Percentiles rank a stretch among this genome's conserved stretches.
Conservation (phyloP, 1,284 basidiomycete genomes). For the Cutaneotrichosporon sp. region DNA sequence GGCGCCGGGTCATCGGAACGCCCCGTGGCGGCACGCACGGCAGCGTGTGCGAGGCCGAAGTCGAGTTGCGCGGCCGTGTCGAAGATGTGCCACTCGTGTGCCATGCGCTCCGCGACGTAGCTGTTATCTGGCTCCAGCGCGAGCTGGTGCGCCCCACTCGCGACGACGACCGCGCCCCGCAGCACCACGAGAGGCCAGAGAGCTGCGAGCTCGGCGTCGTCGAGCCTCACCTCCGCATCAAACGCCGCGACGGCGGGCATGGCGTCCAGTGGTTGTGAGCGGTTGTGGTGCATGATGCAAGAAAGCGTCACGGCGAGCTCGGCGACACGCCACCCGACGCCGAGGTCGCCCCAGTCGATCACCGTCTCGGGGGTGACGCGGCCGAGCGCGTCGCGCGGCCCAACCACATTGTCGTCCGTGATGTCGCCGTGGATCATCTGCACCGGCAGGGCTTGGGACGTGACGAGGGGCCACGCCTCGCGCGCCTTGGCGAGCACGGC, state of each 20-base stretch:
- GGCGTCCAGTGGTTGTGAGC: slow-evolving; percentile 3
- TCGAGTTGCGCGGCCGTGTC: slow-evolving; percentile 6
- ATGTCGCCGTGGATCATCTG: slow-evolving; percentile 23
- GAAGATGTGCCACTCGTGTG: slow-evolving; percentile 18
- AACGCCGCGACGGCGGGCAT: slow-evolving; percentile 17
- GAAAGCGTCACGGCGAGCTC: slow-evolving; percentile 18
- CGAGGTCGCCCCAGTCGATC: slow-evolving; percentile 24
- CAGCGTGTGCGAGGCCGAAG: background rate
- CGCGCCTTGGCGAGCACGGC: slow-evolving; percentile 1
- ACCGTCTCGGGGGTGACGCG: slow-evolving; percentile 9
- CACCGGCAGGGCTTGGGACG: slow-evolving; percentile 1
- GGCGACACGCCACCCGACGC: slow-evolving; percentile 18
- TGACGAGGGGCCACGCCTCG: slow-evolving; percentile 6
- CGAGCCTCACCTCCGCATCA: background rate
- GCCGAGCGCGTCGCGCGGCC: slow-evolving; percentile 14
- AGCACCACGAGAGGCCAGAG: slow-evolving; percentile 22
- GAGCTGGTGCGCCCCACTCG: slow-evolving; percentile 11
- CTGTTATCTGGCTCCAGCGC: slow-evolving; percentile 14
- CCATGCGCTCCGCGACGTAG: slow-evolving; percentile 13
- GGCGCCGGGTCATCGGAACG: background rate
- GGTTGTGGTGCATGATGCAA: slow-evolving; percentile 17
- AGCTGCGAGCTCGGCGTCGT: slow-evolving; percentile 15
- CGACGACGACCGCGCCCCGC: slow-evolving; percentile 16
- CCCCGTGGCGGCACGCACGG: slow-evolving; percentile 8
- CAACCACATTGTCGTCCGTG: slow-evolving; percentile 24